phyloP scores from a whole-genome alignment of 192 early-diverging fungal genomes.

The Coemansia guatemalensis region DNA sequence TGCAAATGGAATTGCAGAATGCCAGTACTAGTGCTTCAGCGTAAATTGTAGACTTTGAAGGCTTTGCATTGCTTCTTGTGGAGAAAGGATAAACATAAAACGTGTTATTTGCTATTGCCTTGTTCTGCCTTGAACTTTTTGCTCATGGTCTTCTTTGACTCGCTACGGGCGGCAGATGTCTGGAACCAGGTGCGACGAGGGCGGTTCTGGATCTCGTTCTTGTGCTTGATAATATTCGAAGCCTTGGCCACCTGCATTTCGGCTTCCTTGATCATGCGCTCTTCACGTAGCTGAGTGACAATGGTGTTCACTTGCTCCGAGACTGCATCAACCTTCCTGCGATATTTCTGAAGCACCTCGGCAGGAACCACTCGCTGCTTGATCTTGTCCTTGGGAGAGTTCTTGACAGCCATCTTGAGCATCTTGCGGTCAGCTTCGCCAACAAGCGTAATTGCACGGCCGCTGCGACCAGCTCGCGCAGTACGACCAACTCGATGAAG shows the following conservation, averaged over 20 bases:
- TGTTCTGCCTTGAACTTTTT: conserved; percentile 3
- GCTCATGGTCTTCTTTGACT: conserved; percentile 49
- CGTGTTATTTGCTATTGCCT: background rate
- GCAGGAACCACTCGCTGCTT: conserved; percentile 88
- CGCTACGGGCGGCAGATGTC: conserved; percentile 69
- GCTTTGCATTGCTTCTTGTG: background rate
- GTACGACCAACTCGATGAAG: conserved; percentile 96
- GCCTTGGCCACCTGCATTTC: conserved; percentile 92
- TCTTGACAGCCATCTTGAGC: conserved; percentile 90
- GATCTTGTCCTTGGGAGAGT: conserved; percentile 69
- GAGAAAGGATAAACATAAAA: background rate
- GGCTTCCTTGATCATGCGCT: conserved; percentile 73
- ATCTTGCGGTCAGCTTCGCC: conserved; percentile 91
- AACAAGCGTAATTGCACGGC: conserved; percentile 86
- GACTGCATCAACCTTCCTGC: conserved; percentile 67
- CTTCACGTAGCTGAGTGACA: conserved; percentile 73
- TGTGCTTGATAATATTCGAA: conserved; percentile 79
- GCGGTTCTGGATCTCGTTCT: conserved; percentile 83
- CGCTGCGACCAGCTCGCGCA: conserved; percentile 84
- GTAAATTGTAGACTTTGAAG: conserved; percentile 1
- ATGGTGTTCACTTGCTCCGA: conserved; percentile 66
- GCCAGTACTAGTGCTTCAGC: conserved; percentile 3
- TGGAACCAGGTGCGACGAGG: conserved; percentile 97
- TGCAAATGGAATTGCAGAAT: conserved; percentile 50
- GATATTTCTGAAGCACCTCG: conserved; percentile 75